phyloP scores from a whole-genome alignment of 768 basidiomycete genomes.

The Vararia minispora region DNA sequence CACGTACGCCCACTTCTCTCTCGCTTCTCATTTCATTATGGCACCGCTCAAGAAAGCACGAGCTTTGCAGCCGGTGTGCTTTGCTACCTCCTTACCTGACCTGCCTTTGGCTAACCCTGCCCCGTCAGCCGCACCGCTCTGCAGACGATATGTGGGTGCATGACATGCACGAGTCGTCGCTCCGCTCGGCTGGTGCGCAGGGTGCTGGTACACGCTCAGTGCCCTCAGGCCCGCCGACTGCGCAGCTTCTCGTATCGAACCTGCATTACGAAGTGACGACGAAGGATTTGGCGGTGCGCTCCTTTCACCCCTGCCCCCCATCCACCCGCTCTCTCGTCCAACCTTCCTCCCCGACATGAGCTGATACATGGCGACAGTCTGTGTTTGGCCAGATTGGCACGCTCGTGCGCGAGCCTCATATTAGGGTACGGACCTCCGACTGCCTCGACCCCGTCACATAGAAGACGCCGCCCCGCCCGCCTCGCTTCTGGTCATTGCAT shows the following conservation, averaged over 20 bases:
- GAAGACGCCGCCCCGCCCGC: slow-evolving; percentile 37
- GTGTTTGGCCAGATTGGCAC: slow-evolving; percentile 91
- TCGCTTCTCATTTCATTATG: no score
- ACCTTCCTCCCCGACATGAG: neutral
- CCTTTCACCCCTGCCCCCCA: slow-evolving; percentile 5
- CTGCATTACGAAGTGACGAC: slow-evolving; percentile 87
- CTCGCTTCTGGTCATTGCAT: slow-evolving; percentile 25
- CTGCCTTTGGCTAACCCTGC: no score
- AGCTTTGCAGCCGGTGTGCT: no score
- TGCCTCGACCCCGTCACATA: slow-evolving; percentile 43
- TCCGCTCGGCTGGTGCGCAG: no score
- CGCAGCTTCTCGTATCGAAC: slow-evolving; percentile 75
- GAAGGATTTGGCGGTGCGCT: slow-evolving; percentile 75
- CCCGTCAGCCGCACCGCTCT: no score
- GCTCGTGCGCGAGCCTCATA: slow-evolving; percentile 83
- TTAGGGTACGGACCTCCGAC: slow-evolving; percentile 73
- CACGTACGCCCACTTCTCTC: no score
- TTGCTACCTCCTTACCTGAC: no score
- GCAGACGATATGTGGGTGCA: no score
- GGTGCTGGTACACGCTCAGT: no score
- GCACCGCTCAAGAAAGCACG: no score
- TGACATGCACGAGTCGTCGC: no score
- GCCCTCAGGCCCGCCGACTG: no score
- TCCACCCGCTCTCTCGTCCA: neutral
- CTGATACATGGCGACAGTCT: slow-evolving; percentile 32